These are phyloP conservation scores for Lasiodiplodia sp. DNA, from an alignment of 2,329 filamentous ascomycete genomes.

Conservation along the genomic window DNA sequence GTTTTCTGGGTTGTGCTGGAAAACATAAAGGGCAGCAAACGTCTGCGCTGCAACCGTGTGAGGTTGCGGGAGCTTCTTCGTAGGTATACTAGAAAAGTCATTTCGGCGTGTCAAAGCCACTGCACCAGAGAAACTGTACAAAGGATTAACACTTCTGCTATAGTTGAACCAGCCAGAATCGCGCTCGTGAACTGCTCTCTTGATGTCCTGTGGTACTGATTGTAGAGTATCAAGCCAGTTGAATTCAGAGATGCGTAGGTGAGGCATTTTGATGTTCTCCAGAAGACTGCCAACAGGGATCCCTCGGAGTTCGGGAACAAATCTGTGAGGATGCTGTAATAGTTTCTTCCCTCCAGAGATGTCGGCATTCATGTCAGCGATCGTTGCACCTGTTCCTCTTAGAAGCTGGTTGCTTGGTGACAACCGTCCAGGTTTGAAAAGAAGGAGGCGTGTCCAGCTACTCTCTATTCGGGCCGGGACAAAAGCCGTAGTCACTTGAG, in stretches of 20 bases:
- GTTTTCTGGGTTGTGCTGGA: neutral
- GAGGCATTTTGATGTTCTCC: neutral
- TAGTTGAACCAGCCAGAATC: neutral
- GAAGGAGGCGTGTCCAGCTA: neutral
- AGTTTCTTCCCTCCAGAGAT: neutral
- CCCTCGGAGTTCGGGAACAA: neutral
- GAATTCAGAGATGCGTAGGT: neutral
- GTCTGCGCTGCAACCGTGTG: neutral
- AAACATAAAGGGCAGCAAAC: neutral
- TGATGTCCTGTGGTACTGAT: neutral
- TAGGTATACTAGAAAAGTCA: neutral
- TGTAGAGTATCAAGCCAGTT: neutral
- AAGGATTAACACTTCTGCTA: neutral
- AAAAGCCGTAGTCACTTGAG: neutral
- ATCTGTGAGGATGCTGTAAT: neutral
- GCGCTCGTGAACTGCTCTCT: neutral
- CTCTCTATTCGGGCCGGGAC: neutral
- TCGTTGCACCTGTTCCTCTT: neutral
- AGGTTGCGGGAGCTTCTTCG: neutral
- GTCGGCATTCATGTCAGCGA: neutral
- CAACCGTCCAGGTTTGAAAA: neutral
- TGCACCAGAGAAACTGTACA: neutral
- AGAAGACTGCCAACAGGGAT: neutral
- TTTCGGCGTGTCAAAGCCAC: neutral
- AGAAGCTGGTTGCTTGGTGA: neutral